phyloP scores from a whole-genome alignment of 2,329 filamentous ascomycete genomes.

The Scedosporium aurantiacum region DNA sequence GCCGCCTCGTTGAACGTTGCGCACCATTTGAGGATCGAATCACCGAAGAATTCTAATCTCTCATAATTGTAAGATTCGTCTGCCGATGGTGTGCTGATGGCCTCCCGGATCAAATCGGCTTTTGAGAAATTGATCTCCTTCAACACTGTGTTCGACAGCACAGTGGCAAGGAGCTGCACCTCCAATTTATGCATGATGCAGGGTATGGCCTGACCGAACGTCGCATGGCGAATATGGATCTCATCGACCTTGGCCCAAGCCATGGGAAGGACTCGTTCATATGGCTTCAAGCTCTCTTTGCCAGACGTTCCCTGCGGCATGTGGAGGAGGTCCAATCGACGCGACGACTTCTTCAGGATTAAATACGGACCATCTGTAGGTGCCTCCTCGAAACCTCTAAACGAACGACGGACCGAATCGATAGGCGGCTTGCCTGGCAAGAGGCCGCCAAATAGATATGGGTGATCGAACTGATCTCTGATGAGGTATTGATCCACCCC shows the following conservation, averaged over 20 bases:
- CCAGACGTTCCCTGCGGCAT: constrained; percentile 8
- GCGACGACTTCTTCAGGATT: constrained; percentile 36
- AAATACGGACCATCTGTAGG: constrained; percentile 38
- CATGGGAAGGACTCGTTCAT: constrained; percentile 32
- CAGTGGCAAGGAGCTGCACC: constrained; percentile 48
- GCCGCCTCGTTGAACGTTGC: constrained; percentile 54
- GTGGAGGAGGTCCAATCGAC: constrained; percentile 50
- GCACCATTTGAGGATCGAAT: constrained; percentile 68
- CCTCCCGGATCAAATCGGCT: constrained; percentile 48
- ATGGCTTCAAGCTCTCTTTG: constrained; percentile 27
- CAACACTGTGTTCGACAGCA: constrained; percentile 34
- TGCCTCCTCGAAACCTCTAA: constrained; percentile 24
- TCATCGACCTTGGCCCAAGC: constrained; percentile 37
- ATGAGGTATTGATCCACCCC: constrained; percentile 22
- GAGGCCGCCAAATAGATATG: constrained; percentile 29
- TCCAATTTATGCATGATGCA: constrained; percentile 62
- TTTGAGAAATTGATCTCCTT: constrained; percentile 37
- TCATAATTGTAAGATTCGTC: constrained; percentile 61
- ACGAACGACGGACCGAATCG: constrained; percentile 26
- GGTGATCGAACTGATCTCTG: constrained; percentile 21
- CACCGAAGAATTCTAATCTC: constrained; percentile 76
- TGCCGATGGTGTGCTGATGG: constrained; percentile 58
- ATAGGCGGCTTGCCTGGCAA: constrained; percentile 32
- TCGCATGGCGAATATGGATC: constrained; percentile 30
- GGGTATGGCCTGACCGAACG: constrained; percentile 56